phyloP scores from a whole-genome alignment of 257 asterid species.

The Cordia subcordata region DNA sequence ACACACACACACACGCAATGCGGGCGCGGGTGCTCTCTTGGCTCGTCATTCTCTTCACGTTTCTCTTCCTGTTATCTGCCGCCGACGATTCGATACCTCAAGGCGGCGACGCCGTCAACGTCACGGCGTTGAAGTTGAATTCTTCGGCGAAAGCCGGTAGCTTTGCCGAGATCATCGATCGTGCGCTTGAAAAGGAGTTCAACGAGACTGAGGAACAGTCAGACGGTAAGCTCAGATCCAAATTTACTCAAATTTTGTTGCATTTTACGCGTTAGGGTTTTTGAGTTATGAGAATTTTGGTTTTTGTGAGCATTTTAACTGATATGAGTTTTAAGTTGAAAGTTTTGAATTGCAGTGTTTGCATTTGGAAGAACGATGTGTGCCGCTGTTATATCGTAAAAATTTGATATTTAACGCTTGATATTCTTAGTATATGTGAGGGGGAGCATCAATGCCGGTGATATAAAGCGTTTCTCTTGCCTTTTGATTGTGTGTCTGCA shows the following conservation, averaged over 20 bases:
- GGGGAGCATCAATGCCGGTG: background rate
- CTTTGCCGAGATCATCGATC: conserved; percentile 54
- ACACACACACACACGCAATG: background rate
- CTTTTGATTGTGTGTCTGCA: background rate
- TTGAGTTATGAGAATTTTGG: background rate
- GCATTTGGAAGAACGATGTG: too few relatives aligned
- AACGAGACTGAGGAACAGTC: conserved; percentile 64
- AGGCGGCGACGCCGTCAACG: conserved; percentile 21
- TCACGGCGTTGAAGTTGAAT: conserved; percentile 18
- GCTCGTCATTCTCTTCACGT: background rate
- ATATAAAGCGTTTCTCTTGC: background rate
- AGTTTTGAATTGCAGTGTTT: background rate
- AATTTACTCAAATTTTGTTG: background rate
- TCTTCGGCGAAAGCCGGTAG: conserved; percentile 38
- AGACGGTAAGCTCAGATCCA: conserved; percentile 46
- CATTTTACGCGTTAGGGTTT: background rate
- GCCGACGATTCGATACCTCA: background rate
- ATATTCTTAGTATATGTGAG: background rate
- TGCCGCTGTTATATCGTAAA: background rate
- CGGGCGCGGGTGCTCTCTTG: background rate
- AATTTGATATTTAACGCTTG: background rate
- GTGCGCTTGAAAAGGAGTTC: conserved; percentile 77
- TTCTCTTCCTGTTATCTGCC: conserved; percentile 2
- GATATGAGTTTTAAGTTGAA: too few relatives aligned
- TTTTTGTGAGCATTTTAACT: background rate